phyloP scores from a whole-genome alignment of 306 rosid species.

The Dalbergia oliveri region DNA sequence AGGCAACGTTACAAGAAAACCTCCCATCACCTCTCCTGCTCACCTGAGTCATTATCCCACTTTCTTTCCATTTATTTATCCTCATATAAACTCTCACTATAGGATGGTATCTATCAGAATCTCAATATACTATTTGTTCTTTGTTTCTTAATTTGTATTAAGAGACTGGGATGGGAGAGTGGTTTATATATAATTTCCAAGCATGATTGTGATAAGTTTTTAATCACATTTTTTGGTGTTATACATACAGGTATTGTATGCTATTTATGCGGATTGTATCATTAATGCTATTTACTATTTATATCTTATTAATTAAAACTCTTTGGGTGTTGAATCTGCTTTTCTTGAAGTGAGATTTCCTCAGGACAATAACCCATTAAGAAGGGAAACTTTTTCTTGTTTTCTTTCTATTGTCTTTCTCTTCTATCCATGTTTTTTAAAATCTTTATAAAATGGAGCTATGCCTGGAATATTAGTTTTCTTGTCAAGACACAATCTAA shows the following conservation, averaged over 20 bases:
- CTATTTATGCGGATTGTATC: constrained; percentile 10
- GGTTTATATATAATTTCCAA: background rate
- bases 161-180: background rate
- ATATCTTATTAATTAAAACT: constrained; percentile 23
- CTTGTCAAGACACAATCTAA: constrained; percentile 18
- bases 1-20: background rate
- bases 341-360: constrained; percentile 33
- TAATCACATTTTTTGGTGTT: constrained; percentile 11
- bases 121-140: background rate
- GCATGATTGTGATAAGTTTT: constrained; percentile 10
- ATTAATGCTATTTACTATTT: constrained; percentile 9
- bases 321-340: constrained; percentile 16
- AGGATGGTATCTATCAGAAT: no score
- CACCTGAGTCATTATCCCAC: no score
- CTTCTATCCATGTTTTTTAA: background rate
- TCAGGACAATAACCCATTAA: background rate
- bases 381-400: constrained; percentile 9
- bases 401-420: background rate
- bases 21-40: background rate
- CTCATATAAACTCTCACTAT: no score
- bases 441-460: constrained; percentile 17
- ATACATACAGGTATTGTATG: background rate
- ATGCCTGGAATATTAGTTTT: constrained; percentile 22
- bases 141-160: background rate
- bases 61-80: no score